A percentile compares a stretch with the other conserved stretches of the same genome.
Evolutionary conservation across 176 grass and related monocot genomes (phyloP).

Genomic region (Canna indica): DNA sequence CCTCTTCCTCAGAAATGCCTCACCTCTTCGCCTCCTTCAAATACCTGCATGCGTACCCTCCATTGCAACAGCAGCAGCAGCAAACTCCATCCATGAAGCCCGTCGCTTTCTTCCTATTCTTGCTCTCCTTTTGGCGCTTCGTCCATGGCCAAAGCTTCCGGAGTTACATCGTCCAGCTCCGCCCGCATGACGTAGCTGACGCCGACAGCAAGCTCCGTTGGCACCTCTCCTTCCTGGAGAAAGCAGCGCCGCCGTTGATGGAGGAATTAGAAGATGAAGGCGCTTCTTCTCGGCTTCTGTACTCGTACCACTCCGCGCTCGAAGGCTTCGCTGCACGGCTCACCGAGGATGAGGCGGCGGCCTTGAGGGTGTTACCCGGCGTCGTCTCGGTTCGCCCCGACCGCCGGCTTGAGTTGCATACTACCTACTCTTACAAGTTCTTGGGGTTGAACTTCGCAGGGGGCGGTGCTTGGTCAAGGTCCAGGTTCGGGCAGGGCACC

Average conservation of each 20-base stretch:
- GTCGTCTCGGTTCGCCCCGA: slow-evolving; percentile 61
- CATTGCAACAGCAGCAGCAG: background rate
- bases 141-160: slow-evolving; percentile 16
- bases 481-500: slow-evolving; percentile 42
- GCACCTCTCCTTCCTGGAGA: slow-evolving; percentile 62
- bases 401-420: slow-evolving; percentile 60
- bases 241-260: slow-evolving; percentile 26
- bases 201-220: slow-evolving; percentile 23
- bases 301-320: slow-evolving; percentile 75
- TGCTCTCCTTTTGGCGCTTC: slow-evolving; percentile 5
- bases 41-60: background rate
- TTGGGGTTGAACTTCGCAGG: slow-evolving; percentile 54
- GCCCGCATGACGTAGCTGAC: slow-evolving; percentile 13
- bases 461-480: slow-evolving; percentile 46
- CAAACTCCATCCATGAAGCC: background rate
- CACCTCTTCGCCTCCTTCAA: slow-evolving; percentile 9
- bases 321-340: slow-evolving; percentile 80
- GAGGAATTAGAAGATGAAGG: slow-evolving; percentile 25
- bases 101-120: background rate
- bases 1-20: slow-evolving; percentile 15
- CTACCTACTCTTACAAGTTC: slow-evolving; percentile 77
- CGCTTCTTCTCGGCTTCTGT: slow-evolving; percentile 46
- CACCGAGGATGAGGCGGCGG: slow-evolving; percentile 34
- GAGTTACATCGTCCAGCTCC: slow-evolving; percentile 77
- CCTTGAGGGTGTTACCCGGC: slow-evolving; percentile 33